Base-by-base conservation (phyloP, 345 rosid genomes). In the Hypericum androsaemum region DNA sequence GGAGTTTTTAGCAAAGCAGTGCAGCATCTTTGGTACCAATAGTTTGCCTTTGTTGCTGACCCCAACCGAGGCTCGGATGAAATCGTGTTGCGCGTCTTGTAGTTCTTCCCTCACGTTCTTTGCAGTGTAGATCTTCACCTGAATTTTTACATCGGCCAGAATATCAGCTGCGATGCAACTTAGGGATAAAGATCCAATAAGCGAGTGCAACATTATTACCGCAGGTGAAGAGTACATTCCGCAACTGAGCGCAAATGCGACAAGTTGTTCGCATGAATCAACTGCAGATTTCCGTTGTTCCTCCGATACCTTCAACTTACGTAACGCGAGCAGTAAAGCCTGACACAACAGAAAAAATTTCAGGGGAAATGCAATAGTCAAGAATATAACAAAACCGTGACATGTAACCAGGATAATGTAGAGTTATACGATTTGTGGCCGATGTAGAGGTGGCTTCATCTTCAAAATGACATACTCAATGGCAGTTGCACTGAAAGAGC, bases 211-310 rank as follows among this genome's bases (percentile, higher is more conserved):
- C 11, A 28, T 54, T 35, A 35, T 75, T 74, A 82, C 89, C 42
- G 89, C 89, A 44, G 86, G 83, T 42, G 85, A 82, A 60, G 86
- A 82, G 57, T 82, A 68, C 64, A 71, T 65, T 58, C 86, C 86
- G 43, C 73, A 77, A 45, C 86, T 80, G 45, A 82, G 67, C 16
- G 80, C 80, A 16, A 82, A 82, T 16, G 76, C 62, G 13, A 80
- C 63, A 43, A 79, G 86, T 44, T 83, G 89, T 55, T 82, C 86
- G 0, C 66, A 75, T 45, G 75, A 68, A 71, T 75, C 80, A n/a
- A 82, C 73, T 12, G 70, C 56, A 62, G 64, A 77, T 54, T 59
- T 68, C 62, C 68, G 64, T 63, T 52, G 63, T 66, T 77, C 79
- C 54, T 73, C 81, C 5, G 77, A 58, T 56, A 62, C 66, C 73